Conservation (phyloP, 148 eudicot species). For the Rhododendron kiyosumense region DNA sequence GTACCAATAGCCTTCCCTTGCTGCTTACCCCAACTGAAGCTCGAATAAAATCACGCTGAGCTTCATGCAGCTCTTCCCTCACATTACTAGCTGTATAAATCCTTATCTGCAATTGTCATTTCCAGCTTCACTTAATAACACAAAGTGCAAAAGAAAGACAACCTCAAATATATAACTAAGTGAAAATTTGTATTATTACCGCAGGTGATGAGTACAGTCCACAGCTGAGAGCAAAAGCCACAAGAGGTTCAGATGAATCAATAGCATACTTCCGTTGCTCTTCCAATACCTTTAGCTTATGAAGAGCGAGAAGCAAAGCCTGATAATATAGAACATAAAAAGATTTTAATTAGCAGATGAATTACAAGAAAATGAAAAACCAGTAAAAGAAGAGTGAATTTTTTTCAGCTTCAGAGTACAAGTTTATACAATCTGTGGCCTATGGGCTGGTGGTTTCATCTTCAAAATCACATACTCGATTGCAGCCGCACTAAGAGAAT, state of each 20-base stretch:
- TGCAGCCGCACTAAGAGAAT: constrained; percentile 19
- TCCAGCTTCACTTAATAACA: neutral
- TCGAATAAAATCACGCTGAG: constrained; percentile 14
- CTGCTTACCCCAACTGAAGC: constrained; percentile 21
- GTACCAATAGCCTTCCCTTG: constrained; percentile 20
- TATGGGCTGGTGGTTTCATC: constrained; percentile 22
- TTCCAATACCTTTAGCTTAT: constrained; percentile 11
- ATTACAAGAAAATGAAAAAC: neutral
- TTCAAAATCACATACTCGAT: constrained; percentile 16
- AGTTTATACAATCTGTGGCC: constrained; percentile 17
- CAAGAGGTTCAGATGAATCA: constrained; percentile 14
- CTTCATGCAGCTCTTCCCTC: constrained; percentile 19
- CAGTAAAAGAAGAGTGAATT: neutral
- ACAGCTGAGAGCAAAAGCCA: constrained; percentile 18
- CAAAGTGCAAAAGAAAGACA: neutral
- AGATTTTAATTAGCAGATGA: neutral
- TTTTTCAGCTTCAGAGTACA: neutral
- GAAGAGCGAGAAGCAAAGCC: constrained; percentile 21
- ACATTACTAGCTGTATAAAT: constrained; percentile 14
- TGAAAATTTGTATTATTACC: neutral
- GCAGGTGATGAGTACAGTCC: constrained; percentile 20
- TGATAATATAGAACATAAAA: neutral
- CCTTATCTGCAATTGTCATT: constrained; percentile 1
- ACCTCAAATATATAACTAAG: neutral
- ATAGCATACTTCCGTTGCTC: constrained; percentile 19